phyloP scores from a whole-genome alignment of 1,139 yeast genomes.

The Blastobotrys elegans region DNA sequence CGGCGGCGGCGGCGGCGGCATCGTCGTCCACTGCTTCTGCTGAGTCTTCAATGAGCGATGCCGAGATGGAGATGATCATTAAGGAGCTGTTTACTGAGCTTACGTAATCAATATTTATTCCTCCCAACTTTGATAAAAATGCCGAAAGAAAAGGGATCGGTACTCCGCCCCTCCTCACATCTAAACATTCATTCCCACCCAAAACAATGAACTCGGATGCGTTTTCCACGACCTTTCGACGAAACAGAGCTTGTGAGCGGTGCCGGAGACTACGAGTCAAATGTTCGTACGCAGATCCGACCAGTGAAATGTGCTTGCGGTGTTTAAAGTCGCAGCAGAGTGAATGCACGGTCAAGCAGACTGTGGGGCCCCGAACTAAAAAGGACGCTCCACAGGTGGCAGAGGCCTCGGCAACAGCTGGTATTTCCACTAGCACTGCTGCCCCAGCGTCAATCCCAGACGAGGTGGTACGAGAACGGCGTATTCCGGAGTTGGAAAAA shows the following conservation, averaged over 20 bases:
- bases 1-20: too few species aligned
- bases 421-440: background rate
- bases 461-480: background rate
- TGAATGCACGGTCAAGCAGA: conserved; percentile 39
- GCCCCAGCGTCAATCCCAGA: background rate
- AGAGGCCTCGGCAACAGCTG: background rate
- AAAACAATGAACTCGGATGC: background rate
- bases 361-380: background rate
- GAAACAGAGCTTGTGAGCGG: conserved; percentile 51
- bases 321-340: conserved; percentile 42
- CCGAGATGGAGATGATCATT: conserved; percentile 4
- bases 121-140: too few species aligned
- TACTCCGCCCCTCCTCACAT: conserved; percentile 5
- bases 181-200: background rate
- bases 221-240: conserved; percentile 37
- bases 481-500: conserved; percentile 10
- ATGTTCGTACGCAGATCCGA: conserved; percentile 50
- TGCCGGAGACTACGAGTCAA: conserved; percentile 53
- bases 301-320: conserved; percentile 42
- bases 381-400: background rate
- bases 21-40: background rate
- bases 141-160: background rate
- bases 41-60: background rate
- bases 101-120: background rate
- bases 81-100: conserved; percentile 6